phyloP scores from a whole-genome alignment of 2,329 filamentous ascomycete species.

The Harringtonia lauricola region DNA sequence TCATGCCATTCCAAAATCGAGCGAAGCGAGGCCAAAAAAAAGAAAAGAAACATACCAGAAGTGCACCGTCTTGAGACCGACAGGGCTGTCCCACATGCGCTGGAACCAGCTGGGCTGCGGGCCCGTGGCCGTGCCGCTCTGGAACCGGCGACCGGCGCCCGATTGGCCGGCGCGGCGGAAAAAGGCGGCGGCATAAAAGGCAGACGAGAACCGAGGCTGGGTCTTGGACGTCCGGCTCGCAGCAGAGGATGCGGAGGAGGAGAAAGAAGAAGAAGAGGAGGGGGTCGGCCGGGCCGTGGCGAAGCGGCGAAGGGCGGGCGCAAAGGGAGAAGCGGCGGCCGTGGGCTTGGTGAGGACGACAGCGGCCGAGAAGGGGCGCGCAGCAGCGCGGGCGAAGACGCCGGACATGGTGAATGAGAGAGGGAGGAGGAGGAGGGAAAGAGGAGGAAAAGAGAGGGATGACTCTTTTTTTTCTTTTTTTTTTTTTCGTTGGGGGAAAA shows the following conservation, averaged over 20 bases:
- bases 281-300: conserved; percentile 5
- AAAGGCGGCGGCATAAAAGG: conserved; percentile 24
- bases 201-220: conserved; percentile 23
- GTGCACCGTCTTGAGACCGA: conserved; percentile 87
- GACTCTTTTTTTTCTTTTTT: neutral
- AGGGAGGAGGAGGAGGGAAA: neutral
- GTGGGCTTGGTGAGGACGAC: conserved; percentile 18
- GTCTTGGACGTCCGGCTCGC: too few relatives aligned
- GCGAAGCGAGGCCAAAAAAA: neutral
- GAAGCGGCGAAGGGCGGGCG: conserved; percentile 7
- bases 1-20: too few relatives aligned
- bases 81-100: conserved; percentile 72
- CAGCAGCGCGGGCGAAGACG: conserved; percentile 38
- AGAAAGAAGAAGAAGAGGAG: neutral
- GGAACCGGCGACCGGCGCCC: conserved; percentile 49
- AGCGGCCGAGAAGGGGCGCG: conserved; percentile 39
- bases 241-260: too few relatives aligned
- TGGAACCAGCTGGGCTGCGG: conserved; percentile 50
- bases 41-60: conserved; percentile 61
- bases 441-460: neutral
- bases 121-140: conserved; percentile 27
- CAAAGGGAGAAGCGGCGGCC: conserved; percentile 18
- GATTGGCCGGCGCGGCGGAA: conserved; percentile 31
- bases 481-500: neutral
- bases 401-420: conserved; percentile 24